phyloP scores from a whole-genome alignment of 2,329 filamentous ascomycete genomes.

The Apiospora rasikravindrae region DNA sequence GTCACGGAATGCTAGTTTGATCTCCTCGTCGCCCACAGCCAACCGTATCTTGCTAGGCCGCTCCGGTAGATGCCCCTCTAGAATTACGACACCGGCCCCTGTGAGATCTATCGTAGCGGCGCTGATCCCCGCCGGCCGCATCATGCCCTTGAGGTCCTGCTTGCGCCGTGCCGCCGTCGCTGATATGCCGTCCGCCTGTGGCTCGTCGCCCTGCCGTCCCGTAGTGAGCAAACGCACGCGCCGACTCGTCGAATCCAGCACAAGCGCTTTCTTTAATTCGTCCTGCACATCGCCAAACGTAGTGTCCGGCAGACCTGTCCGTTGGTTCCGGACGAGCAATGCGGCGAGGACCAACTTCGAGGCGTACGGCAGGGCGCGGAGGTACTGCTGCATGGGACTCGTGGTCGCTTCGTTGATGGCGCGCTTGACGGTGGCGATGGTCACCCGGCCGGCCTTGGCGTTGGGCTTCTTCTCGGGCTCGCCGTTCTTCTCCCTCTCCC shows the following conservation, averaged over 20 bases:
- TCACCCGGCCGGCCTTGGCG: conserved; percentile 66
- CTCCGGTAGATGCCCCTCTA: conserved; percentile 83
- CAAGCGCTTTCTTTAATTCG: conserved; percentile 75
- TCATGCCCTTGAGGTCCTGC: conserved; percentile 27
- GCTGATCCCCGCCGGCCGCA: conserved; percentile 53
- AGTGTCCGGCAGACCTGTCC: conserved; percentile 86
- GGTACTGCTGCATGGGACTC: conserved; percentile 87
- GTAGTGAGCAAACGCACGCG: conserved; percentile 62
- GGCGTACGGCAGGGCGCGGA: conserved; percentile 80
- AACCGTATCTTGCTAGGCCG: conserved; percentile 86
- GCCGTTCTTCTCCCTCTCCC: conserved; percentile 32
- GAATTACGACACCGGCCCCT: conserved; percentile 83
- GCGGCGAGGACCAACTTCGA: conserved; percentile 87
- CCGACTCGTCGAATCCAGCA: conserved; percentile 63
- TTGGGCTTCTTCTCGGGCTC: conserved; percentile 42
- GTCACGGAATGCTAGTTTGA: conserved; percentile 84
- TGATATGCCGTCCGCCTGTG: not conserved
- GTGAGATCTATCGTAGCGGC: conserved; percentile 81
- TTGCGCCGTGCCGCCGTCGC: conserved; percentile 27
- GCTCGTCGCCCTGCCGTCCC: not conserved
- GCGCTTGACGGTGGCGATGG: conserved; percentile 89
- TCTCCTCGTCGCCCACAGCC: conserved; percentile 87
- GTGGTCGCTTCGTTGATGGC: conserved; percentile 95
- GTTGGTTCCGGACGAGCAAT: conserved; percentile 76
- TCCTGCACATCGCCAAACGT: conserved; percentile 88